A percentile compares a stretch with the other conserved stretches of the same genome.
These are phyloP conservation scores for Eremothecium gossypii DNA, from an alignment of 1,139 yeast genomes.

Conservation along the genomic window DNA sequence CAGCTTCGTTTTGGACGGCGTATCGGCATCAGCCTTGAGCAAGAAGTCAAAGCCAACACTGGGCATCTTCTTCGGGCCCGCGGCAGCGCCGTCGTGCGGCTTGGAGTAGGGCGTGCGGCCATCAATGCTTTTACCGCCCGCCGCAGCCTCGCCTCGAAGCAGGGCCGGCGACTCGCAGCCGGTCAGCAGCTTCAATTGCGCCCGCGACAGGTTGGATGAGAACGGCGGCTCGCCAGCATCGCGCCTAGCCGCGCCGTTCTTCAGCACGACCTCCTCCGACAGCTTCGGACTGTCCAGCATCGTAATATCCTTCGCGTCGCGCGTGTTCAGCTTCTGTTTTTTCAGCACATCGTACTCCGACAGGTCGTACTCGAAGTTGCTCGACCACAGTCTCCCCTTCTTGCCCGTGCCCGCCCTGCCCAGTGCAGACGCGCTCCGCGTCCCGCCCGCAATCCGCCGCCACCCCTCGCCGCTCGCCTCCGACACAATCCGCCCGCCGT, in stretches of 20 bases:
- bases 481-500: not conserved
- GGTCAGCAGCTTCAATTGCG: conserved; percentile 3
- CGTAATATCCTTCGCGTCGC: conserved; percentile 5
- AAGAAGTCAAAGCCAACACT: conserved; percentile 26
- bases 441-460: not conserved
- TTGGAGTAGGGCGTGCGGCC: not conserved
- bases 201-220: conserved; percentile 3
- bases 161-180: conserved; percentile 1
- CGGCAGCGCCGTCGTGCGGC: not conserved
- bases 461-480: not conserved
- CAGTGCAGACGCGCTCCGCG: not conserved
- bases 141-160: not conserved
- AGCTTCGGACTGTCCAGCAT: conserved; percentile 9
- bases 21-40: conserved; percentile 13
- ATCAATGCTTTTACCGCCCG: not conserved
- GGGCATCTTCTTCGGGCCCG: conserved; percentile 11
- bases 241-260: not conserved
- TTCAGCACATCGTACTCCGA: conserved; percentile 17
- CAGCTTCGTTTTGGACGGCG: not conserved
- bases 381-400: conserved; percentile 24
- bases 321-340: conserved; percentile 7
- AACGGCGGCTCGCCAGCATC: not conserved
- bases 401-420: not conserved
- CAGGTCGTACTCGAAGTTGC: conserved; percentile 22
- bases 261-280: conserved; percentile 3